Evolutionary conservation across 2,329 filamentous ascomycete genomes (phyloP).

Genomic region (Dothidotthia symphoricarpi): DNA sequence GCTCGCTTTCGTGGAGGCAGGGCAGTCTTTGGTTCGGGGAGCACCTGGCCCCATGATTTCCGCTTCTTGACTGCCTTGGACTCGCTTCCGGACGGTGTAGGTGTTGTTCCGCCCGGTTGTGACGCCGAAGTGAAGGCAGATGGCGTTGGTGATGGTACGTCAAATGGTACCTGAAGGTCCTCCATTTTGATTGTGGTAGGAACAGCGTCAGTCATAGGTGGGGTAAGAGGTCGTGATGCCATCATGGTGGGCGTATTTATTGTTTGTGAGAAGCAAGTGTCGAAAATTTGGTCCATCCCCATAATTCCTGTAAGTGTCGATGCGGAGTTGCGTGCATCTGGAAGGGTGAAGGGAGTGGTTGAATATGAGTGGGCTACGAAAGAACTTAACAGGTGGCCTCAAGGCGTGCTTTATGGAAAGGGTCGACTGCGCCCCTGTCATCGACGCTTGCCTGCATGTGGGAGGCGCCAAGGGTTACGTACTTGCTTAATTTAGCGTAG

Average conservation of each 20-base stretch:
- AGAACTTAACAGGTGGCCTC: conserved; percentile 30
- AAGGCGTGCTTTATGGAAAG: conserved; percentile 37
- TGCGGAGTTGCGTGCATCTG: conserved; percentile 35
- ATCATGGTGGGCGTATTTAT: conserved; percentile 27
- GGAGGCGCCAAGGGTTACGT: conserved; percentile 6
- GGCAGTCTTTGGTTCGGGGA: conserved; percentile 95
- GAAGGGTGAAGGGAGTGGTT: conserved; percentile 25
- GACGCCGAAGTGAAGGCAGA: conserved; percentile 16
- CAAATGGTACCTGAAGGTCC: conserved; percentile 36
- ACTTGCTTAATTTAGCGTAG: conserved; percentile 14
- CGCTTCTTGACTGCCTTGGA: conserved; percentile 79
- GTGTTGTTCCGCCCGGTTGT: conserved; percentile 18
- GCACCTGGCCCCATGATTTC: conserved; percentile 97
- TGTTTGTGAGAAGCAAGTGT: conserved; percentile 21
- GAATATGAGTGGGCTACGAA: conserved; percentile 30
- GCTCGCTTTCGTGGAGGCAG: conserved; percentile 94
- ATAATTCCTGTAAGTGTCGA: conserved; percentile 24
- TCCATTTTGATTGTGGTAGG: conserved; percentile 45
- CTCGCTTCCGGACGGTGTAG: conserved; percentile 18
- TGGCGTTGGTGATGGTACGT: conserved; percentile 22
- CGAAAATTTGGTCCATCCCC: conserved; percentile 30
- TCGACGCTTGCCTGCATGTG: conserved; percentile 13
- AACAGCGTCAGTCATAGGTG: conserved; percentile 21
- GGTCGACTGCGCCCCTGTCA: conserved; percentile 20
- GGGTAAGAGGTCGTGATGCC: conserved; percentile 23